Base-by-base conservation (phyloP, 2,329 filamentous ascomycete genomes). In the Cladosporium phlei region DNA sequence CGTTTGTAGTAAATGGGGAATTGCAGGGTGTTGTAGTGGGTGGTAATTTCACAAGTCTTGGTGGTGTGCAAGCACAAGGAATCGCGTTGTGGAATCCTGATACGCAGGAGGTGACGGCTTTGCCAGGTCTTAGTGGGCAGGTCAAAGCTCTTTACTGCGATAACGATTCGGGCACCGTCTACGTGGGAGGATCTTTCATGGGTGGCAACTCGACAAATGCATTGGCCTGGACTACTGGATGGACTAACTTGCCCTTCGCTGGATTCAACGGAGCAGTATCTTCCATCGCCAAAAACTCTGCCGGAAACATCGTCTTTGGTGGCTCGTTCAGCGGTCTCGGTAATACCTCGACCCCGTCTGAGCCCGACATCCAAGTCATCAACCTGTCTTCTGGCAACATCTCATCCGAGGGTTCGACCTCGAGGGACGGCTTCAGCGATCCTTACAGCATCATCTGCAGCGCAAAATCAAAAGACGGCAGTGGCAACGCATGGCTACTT, bases 41-140 rank as follows among this genome's bases (percentile, higher is more conserved):
- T 47, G 93, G 93, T 38, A 97, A 97, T 70, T 98, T 98, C 64
- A 97, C 93, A 24, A 94, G 88, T 65, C 71, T 98, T 52, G 87
- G 83, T 49, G 82, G 82, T 49, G 76, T 84, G 47, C 72, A 86
- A 60, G 88, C 89, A 2, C 82, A 82, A 44, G 87, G 86, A 34
- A 80, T 94, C 47, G 93, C 90, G 19, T 66, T 94, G 37, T 89
- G 90, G 69, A 80, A 96, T 63, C 80, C 86, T 3, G 79, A 80
- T 53, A 84, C 81, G 4, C 80, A 80, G 34, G 67, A 77, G 28
- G 75, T 96, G 39, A 85, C 80, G 2, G 76, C 88, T n/a, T 69
- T 96, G 29, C 69, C 79, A n/a, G 91, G 90, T 35, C 73, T 98
- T 16, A 80, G 82, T 44, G 94, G 93, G 28, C 83, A 86, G 51